Evolutionary conservation across 1,284 basidiomycete species (phyloP), one percentile per base, ranked within the genome.

Genomic region (Trametes hirsuta): DNA sequence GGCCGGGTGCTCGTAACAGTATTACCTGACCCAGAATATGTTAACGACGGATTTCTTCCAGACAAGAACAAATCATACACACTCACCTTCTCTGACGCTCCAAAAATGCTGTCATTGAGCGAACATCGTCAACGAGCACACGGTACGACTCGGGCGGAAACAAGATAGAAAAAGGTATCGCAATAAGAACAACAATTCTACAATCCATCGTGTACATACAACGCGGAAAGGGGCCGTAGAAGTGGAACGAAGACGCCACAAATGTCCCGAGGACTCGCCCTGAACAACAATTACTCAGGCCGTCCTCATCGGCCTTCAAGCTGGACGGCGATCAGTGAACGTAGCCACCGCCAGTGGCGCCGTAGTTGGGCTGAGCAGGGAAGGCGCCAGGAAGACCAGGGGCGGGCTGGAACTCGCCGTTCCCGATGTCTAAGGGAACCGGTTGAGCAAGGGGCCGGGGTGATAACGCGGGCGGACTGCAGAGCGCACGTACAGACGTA

Each of bases 321-420:
- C n/a, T 12, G 8, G 25, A 37, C 1, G 10, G 15, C 42, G 39
- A 12, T 49, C 58, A 68, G 55, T 63, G 66, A 30, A 68, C 65
- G 55, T 72, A 73, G 36, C 62, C 63, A n/a, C 66, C 69, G 21
- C 69, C 72, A 30, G 78, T 80, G 18, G 79, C 71, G 24, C 79
- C 80, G 57, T 80, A 80, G 66, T 78, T 77, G 42, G 72, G 69
- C 25, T 72, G 74, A 58, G 67, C 67, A 18, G 68, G 67, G 18
- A 69, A 73, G 35, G 69, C 67, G 45, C 68, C 69, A 15, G 66
- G 62, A 46, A 72, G 72, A 55, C 49, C 60, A 53, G 78, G 77
- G 15, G 80, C 61, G 0, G 82, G 80, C 67, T 83, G 77, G 67
- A 84, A 86, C 10, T 75, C 69, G 34, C 84, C 85, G 49, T 81